phyloP scores from a whole-genome alignment of 345 rosid genomes.

The Lepidium africanum region DNA sequence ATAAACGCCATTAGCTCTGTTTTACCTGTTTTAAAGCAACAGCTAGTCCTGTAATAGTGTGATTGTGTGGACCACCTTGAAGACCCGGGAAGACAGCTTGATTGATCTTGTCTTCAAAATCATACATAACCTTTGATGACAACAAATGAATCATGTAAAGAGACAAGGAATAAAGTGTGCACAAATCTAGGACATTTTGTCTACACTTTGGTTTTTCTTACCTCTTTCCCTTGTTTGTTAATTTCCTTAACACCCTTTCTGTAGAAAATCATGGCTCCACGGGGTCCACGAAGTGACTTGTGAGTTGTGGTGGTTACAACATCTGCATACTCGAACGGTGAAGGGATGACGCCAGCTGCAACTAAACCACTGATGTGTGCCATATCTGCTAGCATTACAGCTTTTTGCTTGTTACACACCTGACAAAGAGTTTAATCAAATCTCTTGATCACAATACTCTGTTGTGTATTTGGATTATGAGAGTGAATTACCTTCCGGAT shows the following conservation, averaged over 20 bases:
- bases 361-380: constrained; percentile 98
- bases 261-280: constrained; percentile 99
- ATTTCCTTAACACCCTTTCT: constrained; percentile 88
- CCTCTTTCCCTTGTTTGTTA: constrained; percentile 96
- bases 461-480: not conserved
- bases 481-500: constrained; percentile 65
- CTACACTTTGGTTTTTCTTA: not conserved
- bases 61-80: constrained; percentile 99
- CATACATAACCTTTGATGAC: constrained; percentile 64
- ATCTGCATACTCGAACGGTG: constrained; percentile 98
- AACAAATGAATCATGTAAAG: not conserved
- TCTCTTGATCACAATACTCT: not conserved
- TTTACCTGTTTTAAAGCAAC: constrained; percentile 89
- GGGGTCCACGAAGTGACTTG: constrained; percentile 98
- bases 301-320: constrained; percentile 97
- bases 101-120: constrained; percentile 91
- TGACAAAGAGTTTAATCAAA: constrained; percentile 25
- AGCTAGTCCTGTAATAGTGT: constrained; percentile 94
- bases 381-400: constrained; percentile 91
- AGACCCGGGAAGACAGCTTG: constrained; percentile 99
- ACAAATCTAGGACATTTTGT: not conserved
- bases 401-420: constrained; percentile 98
- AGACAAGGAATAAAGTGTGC: not conserved
- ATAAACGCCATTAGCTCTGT: not conserved
- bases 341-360: constrained; percentile 93